A percentile compares a stretch with the other conserved stretches of the same genome.
Evolutionary conservation across 164 flowering plant genomes (phyloP).

Genomic region (Magnolia sinica): DNA sequence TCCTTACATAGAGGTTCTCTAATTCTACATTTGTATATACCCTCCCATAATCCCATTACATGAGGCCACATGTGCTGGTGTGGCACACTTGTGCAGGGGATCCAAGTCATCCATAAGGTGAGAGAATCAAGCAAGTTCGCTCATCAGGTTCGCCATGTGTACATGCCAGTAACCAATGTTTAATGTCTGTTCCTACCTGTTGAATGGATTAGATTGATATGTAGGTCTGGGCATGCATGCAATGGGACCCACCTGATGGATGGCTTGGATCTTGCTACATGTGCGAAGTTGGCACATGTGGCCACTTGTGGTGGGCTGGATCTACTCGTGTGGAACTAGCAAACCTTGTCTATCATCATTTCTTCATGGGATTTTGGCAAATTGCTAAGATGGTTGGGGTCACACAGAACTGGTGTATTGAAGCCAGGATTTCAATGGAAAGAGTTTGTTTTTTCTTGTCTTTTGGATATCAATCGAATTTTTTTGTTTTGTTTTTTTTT

Average conservation of each 20-base stretch:
- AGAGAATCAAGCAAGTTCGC: no score
- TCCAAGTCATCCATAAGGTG: no score
- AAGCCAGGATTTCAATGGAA: not conserved
- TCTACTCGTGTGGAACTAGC: not conserved
- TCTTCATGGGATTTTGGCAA: not conserved
- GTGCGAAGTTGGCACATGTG: not conserved
- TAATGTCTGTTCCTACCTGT: no score
- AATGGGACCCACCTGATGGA: not conserved
- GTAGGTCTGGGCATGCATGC: not conserved
- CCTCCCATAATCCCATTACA: not conserved
- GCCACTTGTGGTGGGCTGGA: not conserved
- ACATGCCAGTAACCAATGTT: no score
- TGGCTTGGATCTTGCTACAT: not conserved
- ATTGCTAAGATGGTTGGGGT: not conserved
- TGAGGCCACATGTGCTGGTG: no score
- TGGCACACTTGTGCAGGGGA: no score
- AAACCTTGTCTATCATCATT: not conserved
- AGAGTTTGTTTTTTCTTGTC: not conserved
- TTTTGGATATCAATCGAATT: not conserved
- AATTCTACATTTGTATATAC: not conserved
- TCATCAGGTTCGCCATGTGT: no score
- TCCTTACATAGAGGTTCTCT: not conserved
- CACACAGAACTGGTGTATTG: not conserved
- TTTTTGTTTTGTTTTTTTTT: not conserved
- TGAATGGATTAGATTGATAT: no score